Evolutionary conservation across 2,329 filamentous ascomycete species (phyloP).

Genomic region (Sporothrix brasiliensis): DNA sequence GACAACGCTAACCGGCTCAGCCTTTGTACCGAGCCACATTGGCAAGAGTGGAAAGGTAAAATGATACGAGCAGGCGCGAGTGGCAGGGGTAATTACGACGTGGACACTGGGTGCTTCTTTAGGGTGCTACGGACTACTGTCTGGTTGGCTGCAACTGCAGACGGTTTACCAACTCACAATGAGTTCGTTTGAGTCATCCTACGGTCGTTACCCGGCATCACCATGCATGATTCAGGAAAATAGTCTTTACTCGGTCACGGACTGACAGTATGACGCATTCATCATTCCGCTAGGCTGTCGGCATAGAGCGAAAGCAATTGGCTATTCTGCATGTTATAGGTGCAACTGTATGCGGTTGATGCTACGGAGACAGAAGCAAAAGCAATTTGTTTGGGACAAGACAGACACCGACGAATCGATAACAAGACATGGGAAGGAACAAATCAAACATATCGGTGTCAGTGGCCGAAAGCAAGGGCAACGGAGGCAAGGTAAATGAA

Average conservation of each 20-base stretch:
- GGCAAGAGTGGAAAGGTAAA: background rate
- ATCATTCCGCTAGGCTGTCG: background rate
- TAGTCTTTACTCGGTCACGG: background rate
- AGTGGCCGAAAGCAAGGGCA: background rate
- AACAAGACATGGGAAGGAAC: background rate
- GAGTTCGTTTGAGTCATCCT: conserved; percentile 26
- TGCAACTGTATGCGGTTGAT: background rate
- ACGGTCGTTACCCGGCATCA: background rate
- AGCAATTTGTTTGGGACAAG: background rate
- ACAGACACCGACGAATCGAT: too few species aligned
- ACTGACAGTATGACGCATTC: background rate
- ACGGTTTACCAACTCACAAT: conserved; percentile 11
- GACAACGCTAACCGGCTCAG: conserved; percentile 21
- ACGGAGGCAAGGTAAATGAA: background rate
- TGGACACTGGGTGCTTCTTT: too few species aligned
- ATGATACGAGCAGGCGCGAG: background rate
- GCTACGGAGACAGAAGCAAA: background rate
- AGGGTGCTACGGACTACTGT: too few species aligned
- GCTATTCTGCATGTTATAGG: background rate
- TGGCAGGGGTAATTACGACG: too few species aligned
- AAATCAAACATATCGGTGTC: background rate
- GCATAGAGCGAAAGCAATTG: background rate
- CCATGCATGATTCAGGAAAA: background rate
- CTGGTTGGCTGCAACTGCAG: conserved; percentile 3
- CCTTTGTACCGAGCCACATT: conserved; percentile 23